Base-by-base conservation (phyloP, 2,329 filamentous ascomycete genomes). In the Colletotrichum sp. region DNA sequence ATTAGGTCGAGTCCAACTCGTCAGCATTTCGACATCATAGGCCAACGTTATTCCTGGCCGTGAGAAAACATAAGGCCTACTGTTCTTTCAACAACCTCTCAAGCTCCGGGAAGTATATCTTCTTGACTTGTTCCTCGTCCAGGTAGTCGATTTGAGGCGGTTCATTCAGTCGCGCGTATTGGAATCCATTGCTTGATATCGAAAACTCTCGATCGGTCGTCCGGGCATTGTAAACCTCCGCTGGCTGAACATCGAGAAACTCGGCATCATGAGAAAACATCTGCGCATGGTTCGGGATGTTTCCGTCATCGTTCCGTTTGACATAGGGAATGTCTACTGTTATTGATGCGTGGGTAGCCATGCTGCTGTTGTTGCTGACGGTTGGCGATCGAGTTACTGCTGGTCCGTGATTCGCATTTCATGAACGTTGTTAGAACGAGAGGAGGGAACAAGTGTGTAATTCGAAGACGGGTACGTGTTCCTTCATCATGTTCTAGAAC, bases 251-350 rank as follows among this genome's bases (percentile, higher is more conserved):
- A n/a, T 72, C 69, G 26, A 72, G 69, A 18, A 72, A 72, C 12
- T 67, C 69, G 32, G 62, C 15, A n/a, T 72, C 69, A 7, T 72
- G 69, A 2, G 69, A 67, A 5, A 72, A 72, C 69, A 72, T 67
- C 18, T 72, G 69, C 16, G 69, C 69, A 28, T 72, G 69, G 26
- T 72, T 72, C 26, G 69, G 69, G 9, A 72, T 72, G 2, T 72
- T 21, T 9, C 69, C 69, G 4, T 67, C 24, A 24, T 72, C 24
- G 49, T 67, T 59, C 4, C 69, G 26, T n/a, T 28, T 68, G 18
- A 68, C 52, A 21, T 60, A 68, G 0, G 52, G 52, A 5, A 68
- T 68, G 7, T 68, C 66, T 6, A 68, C 66, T 18, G 32, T 68
- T 28, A 44, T 60, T 44, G 24, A n/a, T 3, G 39, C 24, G 44